Evolutionary conservation across 495 filamentous ascomycete genomes (phyloP).

Genomic region (Eremomyces bilateralis): DNA sequence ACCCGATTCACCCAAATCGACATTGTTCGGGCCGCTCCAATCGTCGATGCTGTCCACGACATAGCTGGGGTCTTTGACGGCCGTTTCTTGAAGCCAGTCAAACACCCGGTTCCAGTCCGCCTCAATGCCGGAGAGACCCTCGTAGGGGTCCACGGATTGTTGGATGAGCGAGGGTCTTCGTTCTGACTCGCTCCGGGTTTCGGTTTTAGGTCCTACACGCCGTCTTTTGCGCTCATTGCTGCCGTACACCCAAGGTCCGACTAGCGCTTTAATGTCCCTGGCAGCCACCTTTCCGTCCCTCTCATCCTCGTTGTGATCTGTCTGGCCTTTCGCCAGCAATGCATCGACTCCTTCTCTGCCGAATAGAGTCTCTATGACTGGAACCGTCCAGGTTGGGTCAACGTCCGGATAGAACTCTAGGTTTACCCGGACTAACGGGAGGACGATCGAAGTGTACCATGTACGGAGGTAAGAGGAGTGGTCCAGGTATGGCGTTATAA

Average conservation of each 20-base stretch:
- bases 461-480: constrained; percentile 36
- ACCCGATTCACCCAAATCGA: constrained; percentile 50
- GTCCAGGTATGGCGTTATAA: constrained; percentile 55
- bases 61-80: constrained; percentile 21
- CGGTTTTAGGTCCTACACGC: too few species aligned
- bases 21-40: constrained; percentile 66
- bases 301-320: constrained; percentile 6
- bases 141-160: too few species aligned
- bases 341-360: constrained; percentile 39
- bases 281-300: constrained; percentile 20
- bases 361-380: constrained; percentile 37
- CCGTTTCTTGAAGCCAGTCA: constrained; percentile 54
- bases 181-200: constrained; percentile 3
- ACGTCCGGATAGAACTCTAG: constrained; percentile 60
- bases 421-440: constrained; percentile 62
- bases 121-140: too few species aligned
- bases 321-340: constrained; percentile 41
- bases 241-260: constrained; percentile 70
- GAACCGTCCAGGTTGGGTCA: constrained; percentile 31
- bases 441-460: constrained; percentile 56
- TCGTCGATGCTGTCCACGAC: constrained; percentile 41
- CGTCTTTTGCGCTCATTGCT: constrained; percentile 38
- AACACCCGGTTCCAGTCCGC: constrained; percentile 60
- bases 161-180: too few species aligned
- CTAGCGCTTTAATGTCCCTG: constrained; percentile 48